A percentile compares a stretch with the other conserved stretches of the same genome.
Conservation (phyloP, 2,329 filamentous ascomycete genomes). For the Penicillium brasilianum region DNA sequence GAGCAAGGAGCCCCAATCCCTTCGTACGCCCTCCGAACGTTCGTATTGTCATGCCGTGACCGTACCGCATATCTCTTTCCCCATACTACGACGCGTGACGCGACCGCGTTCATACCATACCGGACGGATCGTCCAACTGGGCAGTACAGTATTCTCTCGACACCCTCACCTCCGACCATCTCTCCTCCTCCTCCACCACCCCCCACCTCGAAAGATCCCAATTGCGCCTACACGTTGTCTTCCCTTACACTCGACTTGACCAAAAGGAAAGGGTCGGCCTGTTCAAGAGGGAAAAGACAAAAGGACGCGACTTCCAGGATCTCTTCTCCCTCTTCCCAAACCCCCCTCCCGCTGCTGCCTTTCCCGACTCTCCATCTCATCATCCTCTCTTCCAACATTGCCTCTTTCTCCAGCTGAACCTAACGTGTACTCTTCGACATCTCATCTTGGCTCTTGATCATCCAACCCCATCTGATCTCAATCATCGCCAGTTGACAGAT, state of each 20-base stretch:
- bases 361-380: not conserved
- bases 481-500: not conserved
- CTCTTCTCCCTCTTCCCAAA: constrained; percentile 8
- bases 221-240: not conserved
- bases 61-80: constrained; percentile 6
- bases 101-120: constrained; percentile 37
- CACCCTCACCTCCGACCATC: constrained; percentile 27
- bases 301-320: constrained; percentile 21
- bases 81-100: constrained; percentile 35
- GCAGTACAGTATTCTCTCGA: constrained; percentile 14
- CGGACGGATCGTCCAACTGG: constrained; percentile 21
- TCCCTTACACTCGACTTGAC: not conserved
- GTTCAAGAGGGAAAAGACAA: constrained; percentile 11
- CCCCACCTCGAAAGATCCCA: constrained; percentile 15
- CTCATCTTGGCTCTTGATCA: not conserved
- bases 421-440: not conserved
- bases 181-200: constrained; percentile 18
- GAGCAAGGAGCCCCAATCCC: constrained; percentile 20
- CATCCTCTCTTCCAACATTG: not conserved
- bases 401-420: not conserved
- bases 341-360: constrained; percentile 1
- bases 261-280: not conserved
- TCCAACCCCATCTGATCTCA: not conserved
- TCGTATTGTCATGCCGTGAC: constrained; percentile 31
- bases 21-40: constrained; percentile 10